Conservation (phyloP, 352 stramenopile genomes). For the Blastocystis sp. region DNA sequence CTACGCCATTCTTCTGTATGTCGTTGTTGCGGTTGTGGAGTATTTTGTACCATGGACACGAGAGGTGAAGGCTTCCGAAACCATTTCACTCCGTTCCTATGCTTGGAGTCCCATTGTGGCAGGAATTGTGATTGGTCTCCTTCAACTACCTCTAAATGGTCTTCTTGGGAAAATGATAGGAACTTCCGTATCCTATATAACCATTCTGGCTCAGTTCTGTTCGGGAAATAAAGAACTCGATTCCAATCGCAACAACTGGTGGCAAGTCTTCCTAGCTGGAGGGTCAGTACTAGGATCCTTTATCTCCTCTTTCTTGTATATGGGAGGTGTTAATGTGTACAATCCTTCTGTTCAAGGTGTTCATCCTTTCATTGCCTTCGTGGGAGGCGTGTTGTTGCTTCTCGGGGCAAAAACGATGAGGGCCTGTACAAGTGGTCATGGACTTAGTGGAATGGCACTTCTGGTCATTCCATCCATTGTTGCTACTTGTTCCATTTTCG, state of each 20-base stretch:
- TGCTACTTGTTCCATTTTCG: constrained; percentile 51
- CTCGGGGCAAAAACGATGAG: constrained; percentile 57
- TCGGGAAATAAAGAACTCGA: not conserved
- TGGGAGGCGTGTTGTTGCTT: constrained; percentile 43
- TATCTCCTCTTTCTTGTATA: not conserved
- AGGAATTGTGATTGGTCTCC: constrained; percentile 54
- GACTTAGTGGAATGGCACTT: constrained; percentile 59
- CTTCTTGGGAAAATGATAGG: constrained; percentile 57
- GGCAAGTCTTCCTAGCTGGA: constrained; percentile 27
- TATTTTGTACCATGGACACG: not conserved
- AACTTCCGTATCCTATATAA: constrained; percentile 37
- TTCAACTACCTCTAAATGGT: constrained; percentile 63
- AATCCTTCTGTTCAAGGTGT: not conserved
- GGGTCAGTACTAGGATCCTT: constrained; percentile 36
- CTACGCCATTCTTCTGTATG: constrained; percentile 15
- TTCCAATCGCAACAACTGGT: constrained; percentile 17
- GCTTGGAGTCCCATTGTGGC: constrained; percentile 25
- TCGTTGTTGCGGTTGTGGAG: constrained; percentile 42
- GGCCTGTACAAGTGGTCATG: constrained; percentile 56
- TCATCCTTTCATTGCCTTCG: not conserved
- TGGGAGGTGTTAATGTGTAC: not conserved
- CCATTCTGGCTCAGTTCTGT: constrained; percentile 24
- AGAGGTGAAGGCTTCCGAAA: not conserved
- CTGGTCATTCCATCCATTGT: constrained; percentile 53
- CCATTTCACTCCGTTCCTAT: not conserved